These are phyloP conservation scores for Phytophthora pistaciae DNA, from an alignment of 352 stramenopile species.

Conservation along the genomic window DNA sequence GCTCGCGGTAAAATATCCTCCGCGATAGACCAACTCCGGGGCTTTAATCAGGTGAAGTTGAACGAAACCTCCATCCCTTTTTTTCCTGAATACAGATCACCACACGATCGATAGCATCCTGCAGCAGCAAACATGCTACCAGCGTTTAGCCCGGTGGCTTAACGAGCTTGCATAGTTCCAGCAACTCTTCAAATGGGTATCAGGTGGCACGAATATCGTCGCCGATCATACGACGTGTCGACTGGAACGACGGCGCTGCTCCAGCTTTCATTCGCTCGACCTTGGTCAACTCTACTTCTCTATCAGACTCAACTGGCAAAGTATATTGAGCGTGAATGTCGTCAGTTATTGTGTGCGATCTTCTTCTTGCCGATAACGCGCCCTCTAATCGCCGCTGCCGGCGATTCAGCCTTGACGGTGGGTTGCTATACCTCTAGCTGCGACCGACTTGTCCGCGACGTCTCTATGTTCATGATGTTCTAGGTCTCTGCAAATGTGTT, in stretches of 20 bases:
- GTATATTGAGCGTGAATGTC: neutral
- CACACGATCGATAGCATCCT: slow-evolving; percentile 15
- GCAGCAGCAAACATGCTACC: slow-evolving; percentile 10
- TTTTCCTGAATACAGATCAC: slow-evolving; percentile 11
- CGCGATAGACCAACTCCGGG: neutral
- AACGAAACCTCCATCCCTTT: neutral
- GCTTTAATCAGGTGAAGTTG: too few species aligned
- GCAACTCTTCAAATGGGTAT: slow-evolving; percentile 27
- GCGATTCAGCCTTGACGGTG: slow-evolving; percentile 4
- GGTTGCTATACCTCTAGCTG: slow-evolving; percentile 12
- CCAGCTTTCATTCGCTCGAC: slow-evolving; percentile 7
- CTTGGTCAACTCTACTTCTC: slow-evolving; percentile 2
- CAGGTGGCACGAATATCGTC: slow-evolving; percentile 9
- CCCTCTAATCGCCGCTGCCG: neutral
- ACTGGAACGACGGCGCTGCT: slow-evolving; percentile 13
- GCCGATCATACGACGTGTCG: neutral
- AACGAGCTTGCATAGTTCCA: slow-evolving; percentile 20
- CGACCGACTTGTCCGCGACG: neutral
- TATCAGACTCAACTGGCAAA: neutral
- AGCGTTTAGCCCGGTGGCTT: neutral
- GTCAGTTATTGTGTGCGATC: neutral
- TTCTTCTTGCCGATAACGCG: neutral
- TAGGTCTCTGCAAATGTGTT: slow-evolving; percentile 7
- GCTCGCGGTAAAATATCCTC: slow-evolving; percentile 3
- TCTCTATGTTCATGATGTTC: slow-evolving; percentile 10